Evolutionary conservation across 805 yeast species (phyloP).

Genomic region (Jamesozyma piceae): DNA sequence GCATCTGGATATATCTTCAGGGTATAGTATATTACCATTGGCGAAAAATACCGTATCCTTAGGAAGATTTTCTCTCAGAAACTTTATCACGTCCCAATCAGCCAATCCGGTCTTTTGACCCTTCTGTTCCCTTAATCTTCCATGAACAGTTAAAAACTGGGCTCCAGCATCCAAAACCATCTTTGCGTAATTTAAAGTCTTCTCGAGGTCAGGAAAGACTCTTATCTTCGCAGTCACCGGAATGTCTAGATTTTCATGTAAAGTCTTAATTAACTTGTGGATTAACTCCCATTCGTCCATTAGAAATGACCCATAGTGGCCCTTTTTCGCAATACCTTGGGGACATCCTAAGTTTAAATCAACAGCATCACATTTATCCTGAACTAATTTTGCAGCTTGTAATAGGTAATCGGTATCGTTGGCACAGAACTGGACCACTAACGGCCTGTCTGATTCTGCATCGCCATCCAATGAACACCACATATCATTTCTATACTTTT

Average conservation of each 20-base stretch:
- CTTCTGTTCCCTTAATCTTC: slow-evolving; percentile 93
- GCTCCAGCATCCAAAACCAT: slow-evolving; percentile 92
- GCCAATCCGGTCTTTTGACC: slow-evolving; percentile 95
- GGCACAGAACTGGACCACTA: slow-evolving; percentile 93
- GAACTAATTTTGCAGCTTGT: slow-evolving; percentile 72
- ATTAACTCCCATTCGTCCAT: slow-evolving; percentile 96
- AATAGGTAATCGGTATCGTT: slow-evolving; percentile 82
- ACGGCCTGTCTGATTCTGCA: slow-evolving; percentile 60
- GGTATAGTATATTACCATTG: slow-evolving; percentile 89
- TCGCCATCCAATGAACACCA: slow-evolving; percentile 71
- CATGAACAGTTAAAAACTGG: slow-evolving; percentile 88
- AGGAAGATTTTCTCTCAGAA: slow-evolving; percentile 68
- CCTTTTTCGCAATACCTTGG: slow-evolving; percentile 92
- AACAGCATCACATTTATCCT: slow-evolving; percentile 85
- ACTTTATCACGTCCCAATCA: slow-evolving; percentile 75
- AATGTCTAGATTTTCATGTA: slow-evolving; percentile 64
- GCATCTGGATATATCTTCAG: slow-evolving; percentile 72
- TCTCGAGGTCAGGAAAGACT: slow-evolving; percentile 74
- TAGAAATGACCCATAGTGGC: slow-evolving; percentile 88
- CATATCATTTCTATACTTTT: slow-evolving; percentile 69
- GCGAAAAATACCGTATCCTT: slow-evolving; percentile 79
- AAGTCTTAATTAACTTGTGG: slow-evolving; percentile 54
- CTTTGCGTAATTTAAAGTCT: slow-evolving; percentile 76
- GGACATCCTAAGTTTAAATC: slow-evolving; percentile 97
- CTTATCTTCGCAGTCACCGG: slow-evolving; percentile 96